Percentiles rank a stretch among this genome's conserved stretches.
Evolutionary conservation across 2,329 filamentous ascomycete species (phyloP).

Genomic region (Macrophomina pseudophaseolina): DNA sequence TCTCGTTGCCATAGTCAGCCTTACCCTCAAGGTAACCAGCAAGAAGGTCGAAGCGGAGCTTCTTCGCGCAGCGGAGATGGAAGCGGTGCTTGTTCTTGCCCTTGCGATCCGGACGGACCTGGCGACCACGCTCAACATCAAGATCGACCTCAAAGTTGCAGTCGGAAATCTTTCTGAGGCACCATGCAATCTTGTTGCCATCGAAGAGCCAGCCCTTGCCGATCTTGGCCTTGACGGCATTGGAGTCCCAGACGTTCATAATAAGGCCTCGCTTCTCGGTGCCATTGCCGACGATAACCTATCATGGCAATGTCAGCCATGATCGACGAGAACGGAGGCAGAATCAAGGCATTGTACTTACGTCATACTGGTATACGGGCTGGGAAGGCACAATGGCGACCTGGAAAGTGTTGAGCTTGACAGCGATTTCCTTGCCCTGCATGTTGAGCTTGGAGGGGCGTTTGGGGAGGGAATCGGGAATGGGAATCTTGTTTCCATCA

Average conservation of each 20-base stretch:
- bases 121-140: conserved; percentile 65
- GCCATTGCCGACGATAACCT: conserved; percentile 71
- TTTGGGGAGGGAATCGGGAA: conserved; percentile 37
- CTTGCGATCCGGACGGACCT: conserved; percentile 26
- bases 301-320: conserved; percentile 20
- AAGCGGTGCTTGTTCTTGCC: conserved; percentile 62
- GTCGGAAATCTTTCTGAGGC: conserved; percentile 32
- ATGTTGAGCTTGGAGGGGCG: conserved; percentile 46
- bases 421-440: conserved; percentile 45
- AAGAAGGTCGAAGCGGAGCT: conserved; percentile 70
- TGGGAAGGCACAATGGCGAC: conserved; percentile 65
- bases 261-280: conserved; percentile 69
- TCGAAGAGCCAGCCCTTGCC: conserved; percentile 74
- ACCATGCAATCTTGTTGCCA: conserved; percentile 84
- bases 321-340: conserved; percentile 16
- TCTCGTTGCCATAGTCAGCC: conserved; percentile 62
- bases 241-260: conserved; percentile 76
- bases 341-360: conserved; percentile 53
- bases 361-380: conserved; percentile 83
- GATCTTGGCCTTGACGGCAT: conserved; percentile 62
- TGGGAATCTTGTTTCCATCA: conserved; percentile 31
- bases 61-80: conserved; percentile 67
- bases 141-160: conserved; percentile 68
- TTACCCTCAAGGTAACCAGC: conserved; percentile 68
- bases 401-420: conserved; percentile 74